Evolutionary conservation across 2,329 filamentous ascomycete genomes (phyloP), one percentile per base, ranked within the genome.

Genomic region (Penicillium sp.): DNA sequence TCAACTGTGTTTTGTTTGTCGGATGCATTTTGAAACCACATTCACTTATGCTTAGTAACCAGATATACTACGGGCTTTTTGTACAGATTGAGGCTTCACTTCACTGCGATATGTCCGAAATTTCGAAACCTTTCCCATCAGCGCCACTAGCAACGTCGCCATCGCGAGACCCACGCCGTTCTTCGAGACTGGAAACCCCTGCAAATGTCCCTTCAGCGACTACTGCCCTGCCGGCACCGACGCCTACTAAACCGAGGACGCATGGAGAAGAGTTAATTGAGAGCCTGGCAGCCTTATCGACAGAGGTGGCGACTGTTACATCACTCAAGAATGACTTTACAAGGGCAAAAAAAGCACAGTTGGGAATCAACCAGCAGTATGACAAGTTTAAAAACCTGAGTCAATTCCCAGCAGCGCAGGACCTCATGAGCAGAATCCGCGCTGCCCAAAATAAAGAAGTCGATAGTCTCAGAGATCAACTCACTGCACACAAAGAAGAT

Each of bases 321-420:
- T 16, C 47, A n/a, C 43, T 51, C 2, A 49, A 55, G 12, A 49
- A 45, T 16, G 56, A 60, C 11, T 54, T 58, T 21, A 42, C 40
- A 21, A 58, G 52, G 30, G 50, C 50, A 3, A 56, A 52, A 23
- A 60, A 60, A n/a, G 40, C 52, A 5, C 47, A 55, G 14, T 8
- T 26, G 12, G 26, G 14, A 7, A 24, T 55, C 5, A 56, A 52
- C 18, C 26, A 52, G 5, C 40, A 60, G 14, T 56, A 55, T 26
- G 55, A 58, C 30, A 57, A 53, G n/a, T 45, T 56, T 2, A 57
- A 57, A 23, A 52, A 52, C 23, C 35, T 60, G 47, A 42, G 38
- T 20, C 55, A 58, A 23, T 60, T 60, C n/a, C 58, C 58, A 28
- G 55, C 55, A 18, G 51, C 55, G 18, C 48, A 40, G 46, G 55